phyloP scores from a whole-genome alignment of 1,284 basidiomycete species.

The Malassezia vespertilionis region DNA sequence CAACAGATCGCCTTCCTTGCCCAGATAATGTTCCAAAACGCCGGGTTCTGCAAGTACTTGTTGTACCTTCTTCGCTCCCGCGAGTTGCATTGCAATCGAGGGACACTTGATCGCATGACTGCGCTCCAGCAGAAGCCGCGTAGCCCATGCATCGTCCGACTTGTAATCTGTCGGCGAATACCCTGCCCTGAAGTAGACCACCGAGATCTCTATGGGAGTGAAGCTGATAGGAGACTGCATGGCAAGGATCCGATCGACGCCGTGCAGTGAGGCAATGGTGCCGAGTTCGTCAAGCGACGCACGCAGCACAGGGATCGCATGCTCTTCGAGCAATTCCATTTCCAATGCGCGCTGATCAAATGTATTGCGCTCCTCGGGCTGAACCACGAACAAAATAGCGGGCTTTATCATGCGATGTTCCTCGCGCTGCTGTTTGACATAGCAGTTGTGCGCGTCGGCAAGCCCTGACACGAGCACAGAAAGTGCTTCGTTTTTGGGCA shows the following conservation, averaged over 20 bases:
- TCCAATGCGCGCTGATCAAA: constrained; percentile 88
- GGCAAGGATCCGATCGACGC: not conserved
- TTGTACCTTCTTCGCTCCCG: constrained; percentile 91
- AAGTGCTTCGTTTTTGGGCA: constrained; percentile 67
- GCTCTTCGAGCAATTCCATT: constrained; percentile 66
- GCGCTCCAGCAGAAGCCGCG: constrained; percentile 65
- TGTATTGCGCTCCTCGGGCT: constrained; percentile 80
- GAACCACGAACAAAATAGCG: constrained; percentile 73
- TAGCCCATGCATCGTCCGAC: constrained; percentile 56
- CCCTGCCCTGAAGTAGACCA: constrained; percentile 75
- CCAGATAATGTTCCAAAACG: constrained; percentile 60
- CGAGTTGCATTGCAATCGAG: constrained; percentile 75
- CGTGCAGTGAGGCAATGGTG: constrained; percentile 8
- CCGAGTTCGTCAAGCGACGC: constrained; percentile 28
- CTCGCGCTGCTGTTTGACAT: constrained; percentile 49
- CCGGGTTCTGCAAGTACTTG: constrained; percentile 69
- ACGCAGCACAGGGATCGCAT: constrained; percentile 26
- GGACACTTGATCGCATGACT: constrained; percentile 86
- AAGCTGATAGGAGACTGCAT: constrained; percentile 2
- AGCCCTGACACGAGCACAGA: constrained; percentile 64
- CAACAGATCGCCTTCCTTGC: constrained; percentile 11
- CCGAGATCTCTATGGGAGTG: constrained; percentile 58
- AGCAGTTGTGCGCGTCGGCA: constrained; percentile 66
- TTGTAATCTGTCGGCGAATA: constrained; percentile 78
- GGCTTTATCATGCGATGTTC: not conserved